Conservation (phyloP, 1,284 basidiomycete species). For the Apiotrichum veenhuisii region DNA sequence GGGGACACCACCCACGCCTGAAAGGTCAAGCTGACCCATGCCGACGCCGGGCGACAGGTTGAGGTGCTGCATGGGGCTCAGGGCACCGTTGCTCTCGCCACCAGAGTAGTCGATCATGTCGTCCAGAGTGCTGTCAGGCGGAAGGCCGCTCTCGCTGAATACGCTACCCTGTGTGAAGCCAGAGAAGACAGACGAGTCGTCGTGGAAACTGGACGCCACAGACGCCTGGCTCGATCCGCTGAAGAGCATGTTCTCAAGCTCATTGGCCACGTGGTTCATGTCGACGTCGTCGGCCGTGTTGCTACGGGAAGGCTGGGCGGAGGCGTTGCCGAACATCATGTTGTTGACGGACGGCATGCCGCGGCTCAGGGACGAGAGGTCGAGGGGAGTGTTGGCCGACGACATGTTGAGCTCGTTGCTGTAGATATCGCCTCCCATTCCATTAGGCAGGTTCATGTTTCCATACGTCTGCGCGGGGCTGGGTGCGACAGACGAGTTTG, state of each 20-base stretch:
- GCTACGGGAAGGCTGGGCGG: not conserved
- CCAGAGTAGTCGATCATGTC: constrained; percentile 43
- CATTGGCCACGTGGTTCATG: constrained; percentile 27
- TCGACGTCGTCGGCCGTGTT: constrained; percentile 20
- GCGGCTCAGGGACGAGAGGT: constrained; percentile 12
- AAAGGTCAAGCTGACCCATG: constrained; percentile 18
- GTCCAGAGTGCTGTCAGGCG: constrained; percentile 33
- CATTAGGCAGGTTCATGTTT: constrained; percentile 9
- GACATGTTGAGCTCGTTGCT: constrained; percentile 8
- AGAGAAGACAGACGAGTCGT: constrained; percentile 36
- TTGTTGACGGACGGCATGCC: constrained; percentile 12
- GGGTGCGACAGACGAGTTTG: constrained; percentile 16
- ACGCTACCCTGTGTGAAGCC: constrained; percentile 23
- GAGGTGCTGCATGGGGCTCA: constrained; percentile 21
- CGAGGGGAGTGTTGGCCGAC: constrained; percentile 2
- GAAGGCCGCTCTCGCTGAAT: constrained; percentile 38
- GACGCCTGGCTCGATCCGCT: constrained; percentile 32
- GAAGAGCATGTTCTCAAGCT: constrained; percentile 35
- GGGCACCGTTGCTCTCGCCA: constrained; percentile 26
- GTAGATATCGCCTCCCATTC: constrained; percentile 13
- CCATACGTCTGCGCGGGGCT: constrained; percentile 10
- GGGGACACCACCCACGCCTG: constrained; percentile 8
- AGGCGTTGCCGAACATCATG: constrained; percentile 18
- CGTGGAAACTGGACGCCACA: constrained; percentile 29
- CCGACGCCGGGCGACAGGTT: constrained; percentile 16